Conservation (phyloP, 1,284 basidiomycete genomes). For the Leccinum subrobustum region DNA sequence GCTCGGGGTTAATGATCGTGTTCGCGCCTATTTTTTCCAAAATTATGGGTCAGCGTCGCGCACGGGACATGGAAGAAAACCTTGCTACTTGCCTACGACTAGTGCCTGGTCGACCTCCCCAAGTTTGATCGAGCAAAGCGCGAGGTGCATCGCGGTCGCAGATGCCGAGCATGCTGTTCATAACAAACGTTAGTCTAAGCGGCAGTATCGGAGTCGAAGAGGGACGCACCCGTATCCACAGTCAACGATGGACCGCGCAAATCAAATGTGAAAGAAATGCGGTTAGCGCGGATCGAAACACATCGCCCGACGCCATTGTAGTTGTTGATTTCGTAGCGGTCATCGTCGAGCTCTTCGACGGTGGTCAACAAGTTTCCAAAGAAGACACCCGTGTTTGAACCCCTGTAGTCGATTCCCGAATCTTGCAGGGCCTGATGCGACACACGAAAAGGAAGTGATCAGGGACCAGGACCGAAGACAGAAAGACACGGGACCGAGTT, state of each 20-base stretch:
- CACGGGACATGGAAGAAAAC: neutral
- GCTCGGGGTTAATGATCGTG: conserved; percentile 12
- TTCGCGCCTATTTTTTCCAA: conserved; percentile 16
- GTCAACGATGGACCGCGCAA: conserved; percentile 46
- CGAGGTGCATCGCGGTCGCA: conserved; percentile 47
- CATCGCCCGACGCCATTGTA: conserved; percentile 30
- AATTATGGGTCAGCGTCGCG: too few species aligned
- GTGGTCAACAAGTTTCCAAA: conserved; percentile 31
- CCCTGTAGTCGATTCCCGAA: conserved; percentile 35
- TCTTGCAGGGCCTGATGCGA: conserved; percentile 28
- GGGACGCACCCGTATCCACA: conserved; percentile 41
- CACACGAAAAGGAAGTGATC: neutral
- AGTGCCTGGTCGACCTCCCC: conserved; percentile 52
- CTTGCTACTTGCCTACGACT: conserved; percentile 31
- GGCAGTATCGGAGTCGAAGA: neutral
- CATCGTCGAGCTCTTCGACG: conserved; percentile 29
- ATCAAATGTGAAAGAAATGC: conserved; percentile 41
- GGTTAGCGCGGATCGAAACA: conserved; percentile 7
- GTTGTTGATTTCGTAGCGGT: conserved; percentile 27
- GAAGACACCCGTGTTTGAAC: conserved; percentile 35
- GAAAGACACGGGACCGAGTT: neutral
- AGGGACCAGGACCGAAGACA: neutral
- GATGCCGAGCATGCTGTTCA: neutral
- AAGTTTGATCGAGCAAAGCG: conserved; percentile 40
- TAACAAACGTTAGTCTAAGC: too few species aligned